Evolutionary conservation across 139 green algal genomes (phyloP).

Genomic region (Closterium sp.): DNA sequence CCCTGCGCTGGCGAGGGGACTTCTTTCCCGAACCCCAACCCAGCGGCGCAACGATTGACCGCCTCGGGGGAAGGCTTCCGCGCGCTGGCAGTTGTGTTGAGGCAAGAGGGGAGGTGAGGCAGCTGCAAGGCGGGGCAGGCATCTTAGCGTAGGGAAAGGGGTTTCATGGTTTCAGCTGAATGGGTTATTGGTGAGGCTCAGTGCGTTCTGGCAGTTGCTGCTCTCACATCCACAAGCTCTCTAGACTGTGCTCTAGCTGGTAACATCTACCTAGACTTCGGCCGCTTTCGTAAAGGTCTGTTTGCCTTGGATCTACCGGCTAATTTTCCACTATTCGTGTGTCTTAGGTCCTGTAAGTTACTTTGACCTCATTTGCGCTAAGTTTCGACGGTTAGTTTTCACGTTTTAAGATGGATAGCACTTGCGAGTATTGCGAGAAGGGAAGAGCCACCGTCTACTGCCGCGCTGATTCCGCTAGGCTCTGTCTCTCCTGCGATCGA

Average conservation of each 20-base stretch:
- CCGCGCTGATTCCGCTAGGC: not conserved
- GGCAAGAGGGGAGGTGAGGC: no score
- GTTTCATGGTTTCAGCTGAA: no score
- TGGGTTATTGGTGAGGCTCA: not conserved
- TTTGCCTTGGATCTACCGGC: not conserved
- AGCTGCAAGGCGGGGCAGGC: not conserved
- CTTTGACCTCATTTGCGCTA: not conserved
- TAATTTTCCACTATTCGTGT: not conserved
- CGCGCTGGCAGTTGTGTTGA: no score
- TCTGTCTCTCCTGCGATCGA: not conserved
- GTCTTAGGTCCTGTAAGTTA: not conserved
- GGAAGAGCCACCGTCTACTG: conserved; percentile 6
- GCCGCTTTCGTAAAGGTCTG: not conserved
- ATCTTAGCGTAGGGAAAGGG: not conserved
- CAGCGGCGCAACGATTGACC: no score
- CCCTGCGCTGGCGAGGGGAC: no score
- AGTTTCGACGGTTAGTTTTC: not conserved
- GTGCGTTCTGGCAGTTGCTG: not conserved
- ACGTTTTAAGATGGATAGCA: not conserved
- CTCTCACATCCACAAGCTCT: not conserved
- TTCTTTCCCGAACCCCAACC: no score
- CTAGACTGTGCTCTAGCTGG: not conserved
- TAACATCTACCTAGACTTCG: not conserved
- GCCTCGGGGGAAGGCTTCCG: no score
- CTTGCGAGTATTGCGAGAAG: conserved; percentile 2